Evolutionary conservation across 176 grass and related monocot genomes (phyloP), one percentile per base, ranked within the genome.

Genomic region (Typha latifolia): DNA sequence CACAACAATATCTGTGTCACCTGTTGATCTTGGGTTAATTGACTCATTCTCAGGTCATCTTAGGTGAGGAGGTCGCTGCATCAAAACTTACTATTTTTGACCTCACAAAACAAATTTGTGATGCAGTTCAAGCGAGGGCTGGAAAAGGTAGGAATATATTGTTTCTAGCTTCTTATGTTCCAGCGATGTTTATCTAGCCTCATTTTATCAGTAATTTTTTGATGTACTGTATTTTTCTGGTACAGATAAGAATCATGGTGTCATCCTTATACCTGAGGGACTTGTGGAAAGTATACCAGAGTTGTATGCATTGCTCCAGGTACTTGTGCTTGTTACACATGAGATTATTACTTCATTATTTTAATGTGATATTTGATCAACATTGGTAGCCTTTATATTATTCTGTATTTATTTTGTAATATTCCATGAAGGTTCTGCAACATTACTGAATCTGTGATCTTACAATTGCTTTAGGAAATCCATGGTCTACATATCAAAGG

Each of bases 251-350:
- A 66, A 90, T 68, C 89, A 99, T 71, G 94, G 89, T 14, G 94
- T 99, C 49, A 63, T 99, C 51, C 89, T 99, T 81, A 99, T 99
- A 72, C 94, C 94, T 1, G 94, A 99, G 86, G 94, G 94, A 12
- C 89, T 99, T 81, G 94, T 99, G 26, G 94, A 99, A 80, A 99
- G 76, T 67, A 93, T 93, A 87, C 94, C 94, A 51, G 94, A 99
- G 87, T 63, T 99, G 47, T 99, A 99, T 62, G 94, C 94, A 49
- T 74, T 99, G 50, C 86, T 99, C 74, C 94, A 99, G 81, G 94
- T 99, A 76, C 32, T 55, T 77, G 49, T 43, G 3, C 5, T 32
- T 13, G 56, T 51, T 5, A 2, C 20, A 16, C 32, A 47, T 48
- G 22, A 26, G 12, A 66, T 66, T 18, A 70, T 70, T 59, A 14